Evolutionary conservation across 495 filamentous ascomycete species (phyloP), one percentile per base, ranked within the genome.

Genomic region (Aspergillus biplanus): DNA sequence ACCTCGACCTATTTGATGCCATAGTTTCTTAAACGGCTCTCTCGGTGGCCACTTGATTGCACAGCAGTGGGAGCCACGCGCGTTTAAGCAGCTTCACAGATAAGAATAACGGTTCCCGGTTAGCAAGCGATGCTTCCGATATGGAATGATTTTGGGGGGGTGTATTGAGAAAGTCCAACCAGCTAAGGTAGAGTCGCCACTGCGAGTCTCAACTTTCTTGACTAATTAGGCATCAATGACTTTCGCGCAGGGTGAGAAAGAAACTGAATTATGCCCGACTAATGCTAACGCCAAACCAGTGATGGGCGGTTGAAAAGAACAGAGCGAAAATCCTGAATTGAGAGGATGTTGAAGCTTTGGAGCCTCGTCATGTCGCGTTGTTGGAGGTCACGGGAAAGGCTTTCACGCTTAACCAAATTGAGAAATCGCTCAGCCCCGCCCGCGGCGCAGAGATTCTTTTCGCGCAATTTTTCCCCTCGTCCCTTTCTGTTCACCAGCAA

Each of bases 161-260:
- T 66, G 61, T 68, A 70, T 71, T 73, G 71, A 76, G 76, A 79
- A 78, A 77, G 72, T 80, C 78, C 78, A 79, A 81, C 78, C 79
- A 68, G 77, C 75, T 79, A 68, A 69, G 60, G 52, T 63, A 63
- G 44, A 72, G 62, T 73, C 70, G 75, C 72, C 74, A 66, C 67
- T 18, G 47, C 56, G 47, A 63, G 54, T 44, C 49, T 55, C 53
- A 68, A 65, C 53, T 64, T 64, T 63, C 67, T 69, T 69, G 61
- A 68, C 27, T 33, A 53, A 37, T 52, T 58, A 55, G 59, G 11
- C n/a, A 12, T 44, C 7, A 12, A 6, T 50, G n/a, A 31, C 21
- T 50, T 18, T 50, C 21, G 47, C n/a, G 9, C n/a, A 15, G n/a
- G n/a, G 39, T 44, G n/a, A 15, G 39, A 44, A 11, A 44, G 11